Conservation (phyloP, 108 stramenopile genomes). For the Cyclostephanos tholiformis region DNA sequence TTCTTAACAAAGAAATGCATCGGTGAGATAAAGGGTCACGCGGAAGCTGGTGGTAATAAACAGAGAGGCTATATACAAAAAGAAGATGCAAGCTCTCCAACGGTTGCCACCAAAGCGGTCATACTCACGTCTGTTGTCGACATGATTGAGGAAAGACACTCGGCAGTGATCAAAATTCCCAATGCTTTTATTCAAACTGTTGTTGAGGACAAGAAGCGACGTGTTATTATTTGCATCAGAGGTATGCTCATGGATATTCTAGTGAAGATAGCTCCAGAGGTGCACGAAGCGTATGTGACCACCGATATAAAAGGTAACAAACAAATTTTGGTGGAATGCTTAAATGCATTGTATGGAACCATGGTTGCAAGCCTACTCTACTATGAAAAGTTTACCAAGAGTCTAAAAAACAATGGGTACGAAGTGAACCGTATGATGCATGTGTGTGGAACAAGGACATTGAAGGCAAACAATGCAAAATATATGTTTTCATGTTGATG, state of each 20-base stretch:
- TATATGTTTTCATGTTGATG: no score
- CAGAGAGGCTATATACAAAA: background rate
- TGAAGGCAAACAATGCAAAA: background rate
- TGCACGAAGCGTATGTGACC: no score
- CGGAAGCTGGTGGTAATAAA: background rate
- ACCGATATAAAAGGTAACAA: no score
- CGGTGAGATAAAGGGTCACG: background rate
- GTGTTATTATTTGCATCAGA: constrained; percentile 1
- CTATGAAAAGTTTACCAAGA: no score
- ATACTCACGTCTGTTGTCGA: background rate
- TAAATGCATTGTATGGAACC: no score
- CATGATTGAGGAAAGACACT: constrained; percentile 35
- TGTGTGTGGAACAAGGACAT: background rate
- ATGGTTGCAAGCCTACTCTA: no score
- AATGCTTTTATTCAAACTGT: constrained; percentile 30
- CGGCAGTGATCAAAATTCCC: constrained; percentile 29
- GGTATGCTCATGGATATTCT: constrained; percentile 20
- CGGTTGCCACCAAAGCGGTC: background rate
- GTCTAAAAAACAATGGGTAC: no score
- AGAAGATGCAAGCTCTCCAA: no score
- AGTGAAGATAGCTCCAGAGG: no score
- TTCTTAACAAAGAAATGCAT: constrained; percentile 8
- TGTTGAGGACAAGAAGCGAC: constrained; percentile 6
- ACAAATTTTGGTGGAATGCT: no score
- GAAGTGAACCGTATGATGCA: background rate